Percentiles rank a stretch among this genome's conserved stretches.
These are phyloP conservation scores for Backusella westeae DNA, from an alignment of 192 early-diverging fungal species.

Conservation along the genomic window DNA sequence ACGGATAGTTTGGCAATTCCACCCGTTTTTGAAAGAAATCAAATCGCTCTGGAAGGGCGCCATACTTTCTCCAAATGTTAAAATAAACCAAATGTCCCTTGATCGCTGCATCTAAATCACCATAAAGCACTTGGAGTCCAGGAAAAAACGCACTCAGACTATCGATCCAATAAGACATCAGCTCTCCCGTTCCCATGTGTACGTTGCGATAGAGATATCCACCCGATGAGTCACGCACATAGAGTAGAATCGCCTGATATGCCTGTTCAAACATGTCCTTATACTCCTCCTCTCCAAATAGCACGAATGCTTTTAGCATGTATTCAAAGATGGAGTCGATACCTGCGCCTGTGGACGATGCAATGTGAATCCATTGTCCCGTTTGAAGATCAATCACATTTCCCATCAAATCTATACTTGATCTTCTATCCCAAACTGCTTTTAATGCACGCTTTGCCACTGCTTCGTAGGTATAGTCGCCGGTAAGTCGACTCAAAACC, in stretches of 20 bases:
- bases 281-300: slow-evolving; percentile 84
- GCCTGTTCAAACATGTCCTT: slow-evolving; percentile 69
- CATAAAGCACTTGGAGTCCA: slow-evolving; percentile 86
- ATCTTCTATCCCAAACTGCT: slow-evolving; percentile 76
- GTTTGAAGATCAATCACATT: slow-evolving; percentile 74
- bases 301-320: slow-evolving; percentile 81
- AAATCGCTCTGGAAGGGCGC: slow-evolving; percentile 86
- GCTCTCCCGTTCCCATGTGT: slow-evolving; percentile 66
- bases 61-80: slow-evolving; percentile 85
- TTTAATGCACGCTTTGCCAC: slow-evolving; percentile 64
- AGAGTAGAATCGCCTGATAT: slow-evolving; percentile 64
- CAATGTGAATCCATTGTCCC: slow-evolving; percentile 69
- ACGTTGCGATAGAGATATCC: slow-evolving; percentile 89
- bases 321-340: slow-evolving; percentile 96
- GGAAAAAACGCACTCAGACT: slow-evolving; percentile 92
- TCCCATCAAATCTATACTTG: slow-evolving; percentile 76
- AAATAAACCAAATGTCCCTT: slow-evolving; percentile 80
- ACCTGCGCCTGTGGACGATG: slow-evolving; percentile 84
- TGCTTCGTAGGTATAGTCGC: slow-evolving; percentile 73
- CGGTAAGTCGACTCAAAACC: slow-evolving; percentile 80
- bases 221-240: slow-evolving; percentile 58
- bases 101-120: slow-evolving; percentile 82
- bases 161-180: slow-evolving; percentile 82
- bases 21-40: slow-evolving; percentile 65
- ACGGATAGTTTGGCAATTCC: slow-evolving; percentile 73